Evolutionary conservation across 371 early-diverging fungal species (phyloP).

Genomic region (Mucor mucedo): DNA sequence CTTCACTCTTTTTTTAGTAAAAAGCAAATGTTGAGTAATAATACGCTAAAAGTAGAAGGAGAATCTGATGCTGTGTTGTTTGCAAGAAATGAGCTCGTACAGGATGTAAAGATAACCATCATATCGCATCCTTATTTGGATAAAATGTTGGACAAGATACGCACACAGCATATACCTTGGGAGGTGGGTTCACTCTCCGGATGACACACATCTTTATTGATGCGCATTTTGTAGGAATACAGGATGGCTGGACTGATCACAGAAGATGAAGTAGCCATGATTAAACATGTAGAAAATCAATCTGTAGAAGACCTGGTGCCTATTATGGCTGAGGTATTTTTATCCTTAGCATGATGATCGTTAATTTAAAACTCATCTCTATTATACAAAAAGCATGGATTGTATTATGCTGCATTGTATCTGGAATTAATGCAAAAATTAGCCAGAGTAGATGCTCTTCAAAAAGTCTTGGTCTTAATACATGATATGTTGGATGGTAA

Average conservation of each 20-base stretch:
- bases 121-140: slow-evolving; percentile 85
- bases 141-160: slow-evolving; percentile 69
- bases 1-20: background rate
- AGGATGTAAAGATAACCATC: slow-evolving; percentile 64
- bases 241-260: slow-evolving; percentile 67
- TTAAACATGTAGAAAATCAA: slow-evolving; percentile 63
- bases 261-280: slow-evolving; percentile 74
- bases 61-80: slow-evolving; percentile 18
- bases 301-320: slow-evolving; percentile 49
- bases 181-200: slow-evolving; percentile 55
- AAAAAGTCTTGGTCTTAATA: slow-evolving; percentile 85
- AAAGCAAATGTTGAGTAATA: slow-evolving; percentile 1
- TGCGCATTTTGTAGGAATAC: slow-evolving; percentile 9
- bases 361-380: too few relatives aligned
- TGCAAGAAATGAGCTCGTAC: slow-evolving; percentile 23
- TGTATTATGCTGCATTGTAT: slow-evolving; percentile 67
- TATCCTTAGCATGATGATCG: background rate
- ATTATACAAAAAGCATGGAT: slow-evolving; percentile 36
- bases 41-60: background rate
- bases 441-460: slow-evolving; percentile 86
- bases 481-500: slow-evolving; percentile 84
- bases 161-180: slow-evolving; percentile 86
- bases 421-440: slow-evolving; percentile 78
- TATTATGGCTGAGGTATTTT: slow-evolving; percentile 54
- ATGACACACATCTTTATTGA: background rate